Percentiles rank a stretch among this genome's conserved stretches.
phyloP scores from a whole-genome alignment of 2,329 filamentous ascomycete genomes.

The Fusarium dimerum region DNA sequence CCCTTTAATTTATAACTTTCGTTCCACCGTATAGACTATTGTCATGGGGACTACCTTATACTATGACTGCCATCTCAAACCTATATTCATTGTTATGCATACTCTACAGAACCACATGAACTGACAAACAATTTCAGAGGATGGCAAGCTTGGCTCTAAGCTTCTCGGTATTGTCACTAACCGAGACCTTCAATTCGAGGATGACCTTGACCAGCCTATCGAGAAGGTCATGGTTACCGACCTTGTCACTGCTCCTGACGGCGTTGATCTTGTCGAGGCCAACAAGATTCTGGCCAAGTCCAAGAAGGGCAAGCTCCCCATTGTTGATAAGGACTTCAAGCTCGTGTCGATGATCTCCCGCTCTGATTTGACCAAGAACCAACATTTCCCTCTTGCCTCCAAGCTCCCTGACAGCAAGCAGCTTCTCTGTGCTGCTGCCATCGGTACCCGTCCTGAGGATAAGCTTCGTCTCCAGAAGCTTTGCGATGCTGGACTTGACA shows the following conservation, averaged over 20 bases:
- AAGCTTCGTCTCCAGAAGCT: slow-evolving; percentile 83
- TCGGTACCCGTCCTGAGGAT: slow-evolving; percentile 93
- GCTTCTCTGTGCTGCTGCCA: slow-evolving; percentile 90
- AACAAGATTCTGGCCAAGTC: slow-evolving; percentile 92
- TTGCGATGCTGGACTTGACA: slow-evolving; percentile 91
- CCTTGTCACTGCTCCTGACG: slow-evolving; percentile 81
- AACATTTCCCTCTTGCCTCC: slow-evolving; percentile 93
- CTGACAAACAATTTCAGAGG: slow-evolving; percentile 60
- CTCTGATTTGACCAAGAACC: slow-evolving; percentile 97
- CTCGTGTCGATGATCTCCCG: slow-evolving; percentile 89
- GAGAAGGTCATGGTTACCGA: slow-evolving; percentile 94
- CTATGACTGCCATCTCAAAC: slow-evolving; percentile 33
- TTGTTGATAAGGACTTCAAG: slow-evolving; percentile 81
- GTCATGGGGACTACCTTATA: slow-evolving; percentile 72
- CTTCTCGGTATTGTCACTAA: slow-evolving; percentile 97
- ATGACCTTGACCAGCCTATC: slow-evolving; percentile 69
- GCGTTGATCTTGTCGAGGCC: slow-evolving; percentile 82
- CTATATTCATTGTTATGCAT: slow-evolving; percentile 10
- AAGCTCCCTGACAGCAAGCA: slow-evolving; percentile 98
- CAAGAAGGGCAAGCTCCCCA: slow-evolving; percentile 98
- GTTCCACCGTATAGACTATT: slow-evolving; percentile 95
- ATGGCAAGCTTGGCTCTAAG: slow-evolving; percentile 90
- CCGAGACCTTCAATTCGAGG: slow-evolving; percentile 96
- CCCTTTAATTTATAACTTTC: slow-evolving; percentile 92
- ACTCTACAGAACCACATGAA: slow-evolving; percentile 15